Percentiles rank a stretch among this genome's conserved stretches.
phyloP scores from a whole-genome alignment of 2,329 filamentous ascomycete species.

The Rhynchosporium graminicola region DNA sequence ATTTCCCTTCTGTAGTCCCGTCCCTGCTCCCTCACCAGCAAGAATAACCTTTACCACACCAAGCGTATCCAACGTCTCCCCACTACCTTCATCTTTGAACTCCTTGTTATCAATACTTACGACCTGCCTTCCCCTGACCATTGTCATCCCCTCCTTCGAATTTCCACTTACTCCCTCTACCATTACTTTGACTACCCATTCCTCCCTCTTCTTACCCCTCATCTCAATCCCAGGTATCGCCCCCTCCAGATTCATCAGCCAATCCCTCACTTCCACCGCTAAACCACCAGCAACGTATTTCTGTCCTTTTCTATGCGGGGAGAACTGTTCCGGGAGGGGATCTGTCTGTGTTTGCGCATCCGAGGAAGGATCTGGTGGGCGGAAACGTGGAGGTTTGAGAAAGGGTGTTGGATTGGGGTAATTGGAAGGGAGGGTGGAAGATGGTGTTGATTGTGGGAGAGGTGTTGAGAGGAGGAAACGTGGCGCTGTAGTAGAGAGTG shows the following conservation, averaged over 20 bases:
- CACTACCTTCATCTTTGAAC: background rate
- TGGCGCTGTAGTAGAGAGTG: constrained; percentile 32
- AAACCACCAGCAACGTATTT: constrained; percentile 52
- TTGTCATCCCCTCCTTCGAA: constrained; percentile 33
- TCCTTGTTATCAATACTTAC: constrained; percentile 12
- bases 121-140: constrained; percentile 36
- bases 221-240: constrained; percentile 24
- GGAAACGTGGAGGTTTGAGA: constrained; percentile 40
- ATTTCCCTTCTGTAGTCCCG: constrained; percentile 34
- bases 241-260: constrained; percentile 49
- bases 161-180: constrained; percentile 36
- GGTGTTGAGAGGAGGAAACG: constrained; percentile 38
- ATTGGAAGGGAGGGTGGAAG: constrained; percentile 3
- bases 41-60: constrained; percentile 35
- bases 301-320: constrained; percentile 51
- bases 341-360: constrained; percentile 26
- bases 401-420: constrained; percentile 27
- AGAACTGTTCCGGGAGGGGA: constrained; percentile 54
- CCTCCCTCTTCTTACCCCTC: constrained; percentile 22
- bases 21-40: constrained; percentile 37
- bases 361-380: constrained; percentile 34
- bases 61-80: constrained; percentile 27
- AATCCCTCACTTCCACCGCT: constrained; percentile 50
- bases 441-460: constrained; percentile 28
- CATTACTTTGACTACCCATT: constrained; percentile 37